Evolutionary conservation across 768 basidiomycete species (phyloP), one percentile per base, ranked within the genome.

Genomic region (Pleurotus giganteus): DNA sequence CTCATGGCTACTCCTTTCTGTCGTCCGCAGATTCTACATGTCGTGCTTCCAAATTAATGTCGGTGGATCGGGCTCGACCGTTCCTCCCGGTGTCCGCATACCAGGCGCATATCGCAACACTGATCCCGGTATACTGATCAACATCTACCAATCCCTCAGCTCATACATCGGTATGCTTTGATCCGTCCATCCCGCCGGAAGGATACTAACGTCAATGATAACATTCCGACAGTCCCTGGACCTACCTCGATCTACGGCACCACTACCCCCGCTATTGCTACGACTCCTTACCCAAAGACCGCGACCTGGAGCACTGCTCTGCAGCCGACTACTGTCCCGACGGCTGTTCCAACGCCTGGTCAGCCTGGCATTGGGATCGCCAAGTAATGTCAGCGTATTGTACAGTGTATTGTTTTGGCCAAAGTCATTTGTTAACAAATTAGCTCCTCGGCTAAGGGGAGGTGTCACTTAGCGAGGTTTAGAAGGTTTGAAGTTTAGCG

Each of bases 271-370:
- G 50, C 75, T 4, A 68, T 77, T 24, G 79, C 74, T 11, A 68
- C 67, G 17, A 77, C 77, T 21, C 54, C 74, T 2, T 81, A 62
- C 57, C 75, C 77, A 12, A 74, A 74, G 3, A 75, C 77, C 23
- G 77, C 78, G 13, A 79, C 77, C 15, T 80, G 77, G 76, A 76
- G 77, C 66, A 79, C 78, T 9, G 73, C 74, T 2, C 64, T 67
- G 9, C 78, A 79, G 60, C 78, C 80, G 23, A 64, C 69, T 42
- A 74, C 77, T 21, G 73, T 75, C 26, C 77, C 79, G 21, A 79
- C 77, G 19, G 65, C 60, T 43, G 60, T 65, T 26, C 65, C 61
- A 13, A 55, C 60, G 52, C 59, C 57, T 49, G 60, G 55, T 37
- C 54, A 60, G 13, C 58, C 63, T 45, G 56, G 59, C 13, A 57